Evolutionary conservation across 805 yeast species (phyloP).

Genomic region (Teunomyces funiuensis): DNA sequence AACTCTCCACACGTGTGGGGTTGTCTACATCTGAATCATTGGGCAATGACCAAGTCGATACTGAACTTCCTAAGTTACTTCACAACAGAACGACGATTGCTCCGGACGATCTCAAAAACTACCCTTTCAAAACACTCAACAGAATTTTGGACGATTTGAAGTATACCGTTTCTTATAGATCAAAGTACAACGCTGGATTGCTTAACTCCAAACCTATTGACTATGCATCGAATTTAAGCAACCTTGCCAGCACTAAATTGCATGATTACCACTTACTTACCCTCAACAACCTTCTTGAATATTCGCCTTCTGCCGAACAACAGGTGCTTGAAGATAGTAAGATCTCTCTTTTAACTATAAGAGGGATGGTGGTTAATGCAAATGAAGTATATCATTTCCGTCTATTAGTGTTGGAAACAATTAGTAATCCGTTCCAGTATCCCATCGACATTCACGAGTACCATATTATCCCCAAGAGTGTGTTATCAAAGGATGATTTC

Average conservation of each 20-base stretch:
- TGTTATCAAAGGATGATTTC: conserved; percentile 31
- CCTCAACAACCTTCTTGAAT: conserved; percentile 35
- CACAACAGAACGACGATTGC: not conserved
- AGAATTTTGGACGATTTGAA: conserved; percentile 63
- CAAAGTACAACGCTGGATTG: conserved; percentile 17
- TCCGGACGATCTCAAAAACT: not conserved
- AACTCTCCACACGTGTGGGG: not conserved
- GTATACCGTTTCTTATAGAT: conserved; percentile 17
- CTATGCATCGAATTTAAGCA: conserved; percentile 29
- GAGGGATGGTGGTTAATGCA: conserved; percentile 32
- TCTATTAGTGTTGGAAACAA: conserved; percentile 25
- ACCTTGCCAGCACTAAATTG: conserved; percentile 11
- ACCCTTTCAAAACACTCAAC: conserved; percentile 62
- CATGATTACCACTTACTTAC: conserved; percentile 24
- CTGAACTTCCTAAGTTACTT: not conserved
- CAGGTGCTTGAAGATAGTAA: conserved; percentile 14
- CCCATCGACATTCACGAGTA: conserved; percentile 34
- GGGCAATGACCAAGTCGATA: not conserved
- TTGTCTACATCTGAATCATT: not conserved
- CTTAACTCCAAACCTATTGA: conserved; percentile 34
- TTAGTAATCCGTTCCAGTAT: conserved; percentile 17
- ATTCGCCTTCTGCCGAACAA: conserved; percentile 32
- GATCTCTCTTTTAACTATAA: conserved; percentile 21
- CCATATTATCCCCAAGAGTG: conserved; percentile 26
- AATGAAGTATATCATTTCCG: conserved; percentile 28